Base-by-base conservation (phyloP, 495 filamentous ascomycete species). In the Penicillium atrosanguineum region DNA sequence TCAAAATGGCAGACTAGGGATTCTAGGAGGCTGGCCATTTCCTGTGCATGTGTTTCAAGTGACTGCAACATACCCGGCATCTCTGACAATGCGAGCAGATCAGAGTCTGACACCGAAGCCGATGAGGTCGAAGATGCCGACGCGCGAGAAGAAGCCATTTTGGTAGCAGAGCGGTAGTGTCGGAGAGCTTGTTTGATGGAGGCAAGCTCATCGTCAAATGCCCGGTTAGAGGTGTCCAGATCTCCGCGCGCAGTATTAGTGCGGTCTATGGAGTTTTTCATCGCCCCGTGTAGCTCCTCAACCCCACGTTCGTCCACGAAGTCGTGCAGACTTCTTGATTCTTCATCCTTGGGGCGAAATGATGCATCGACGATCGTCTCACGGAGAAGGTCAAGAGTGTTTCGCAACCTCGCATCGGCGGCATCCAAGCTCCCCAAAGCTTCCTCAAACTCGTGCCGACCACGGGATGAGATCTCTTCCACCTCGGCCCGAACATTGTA, bases 1-100 rank as follows among this genome's bases (percentile, higher is more conserved):
- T 98, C 94, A 60, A 95, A 97, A 70, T 98, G 95, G 14, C 78
- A 77, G n/a, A 90, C 91, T 19, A 98, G 77, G 3, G 87, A 88
- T 57, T 93, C 83, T 1, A 98, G 79, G 19, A 89, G 75, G 46
- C 82, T 74, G 26, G 91, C 94, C 87, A 96, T 94, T 55, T 85
- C 86, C 57, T 86, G 84, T 0, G 94, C 92, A 55, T 91, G 84
- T 46, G 78, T 78, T 61, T 96, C 86, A 31, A 97, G 78, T 6
- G 80, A 77, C 43, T 83, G 80, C 44, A 97, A 82, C 55, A 90
- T 82, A 9, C 78, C 69, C 16, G 87, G 81, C 45, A 94, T 79
- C 1, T 83, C 79, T 1, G 81, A 77, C 26, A 71, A 48, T 1
- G 69, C 63, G 3, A 69, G 63, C n/a, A 77, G 43, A 43, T 63